Conservation (phyloP, 345 rosid genomes). For the Hibiscus tridactylites region DNA sequence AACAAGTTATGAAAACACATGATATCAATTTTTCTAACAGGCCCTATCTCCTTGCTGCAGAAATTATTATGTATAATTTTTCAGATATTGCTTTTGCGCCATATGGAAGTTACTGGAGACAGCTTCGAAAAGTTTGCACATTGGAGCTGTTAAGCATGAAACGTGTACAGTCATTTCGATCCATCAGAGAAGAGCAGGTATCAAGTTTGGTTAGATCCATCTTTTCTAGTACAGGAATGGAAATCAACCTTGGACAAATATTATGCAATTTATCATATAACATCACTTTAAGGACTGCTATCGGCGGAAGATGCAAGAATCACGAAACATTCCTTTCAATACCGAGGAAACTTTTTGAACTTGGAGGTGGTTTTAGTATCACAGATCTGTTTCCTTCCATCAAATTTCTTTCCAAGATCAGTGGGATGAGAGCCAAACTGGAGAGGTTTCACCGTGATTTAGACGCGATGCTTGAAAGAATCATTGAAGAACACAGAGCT, state of each 20-base stretch:
- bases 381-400: neutral
- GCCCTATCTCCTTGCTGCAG: neutral
- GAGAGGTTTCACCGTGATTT: neutral
- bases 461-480: neutral
- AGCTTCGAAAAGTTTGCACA: neutral
- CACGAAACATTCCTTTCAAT: neutral
- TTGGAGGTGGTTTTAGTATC: neutral
- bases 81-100: neutral
- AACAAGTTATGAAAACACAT: neutral
- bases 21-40: neutral
- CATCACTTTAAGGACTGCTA: neutral
- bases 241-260: neutral
- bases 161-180: neutral
- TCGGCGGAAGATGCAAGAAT: neutral
- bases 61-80: neutral
- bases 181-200: neutral
- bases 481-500: neutral
- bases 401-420: neutral
- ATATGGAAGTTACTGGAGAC: neutral
- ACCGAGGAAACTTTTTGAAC: neutral
- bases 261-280: neutral
- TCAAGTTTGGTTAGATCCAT: neutral
- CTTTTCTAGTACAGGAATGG: neutral
- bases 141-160: neutral
- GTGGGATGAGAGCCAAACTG: neutral